Conservation (phyloP, 164 flowering plant genomes). For the Vitis rupestris region DNA sequence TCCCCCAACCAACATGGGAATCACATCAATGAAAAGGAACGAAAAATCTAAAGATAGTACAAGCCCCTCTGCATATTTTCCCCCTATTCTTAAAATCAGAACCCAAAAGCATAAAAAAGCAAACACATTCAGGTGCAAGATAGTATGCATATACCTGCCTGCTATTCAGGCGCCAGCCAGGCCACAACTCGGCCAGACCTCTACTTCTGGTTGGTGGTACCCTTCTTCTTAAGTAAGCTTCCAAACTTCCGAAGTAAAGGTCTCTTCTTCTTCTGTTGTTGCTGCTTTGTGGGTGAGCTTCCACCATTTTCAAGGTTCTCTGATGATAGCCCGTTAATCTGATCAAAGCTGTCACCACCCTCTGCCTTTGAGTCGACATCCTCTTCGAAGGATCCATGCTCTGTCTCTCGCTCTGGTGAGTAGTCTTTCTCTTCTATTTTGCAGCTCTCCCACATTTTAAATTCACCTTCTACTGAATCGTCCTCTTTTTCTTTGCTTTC, state of each 20-base stretch:
- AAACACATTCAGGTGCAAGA: constrained; percentile 25
- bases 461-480: constrained; percentile 51
- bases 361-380: constrained; percentile 65
- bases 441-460: constrained; percentile 90
- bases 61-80: constrained; percentile 22
- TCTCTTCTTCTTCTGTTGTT: constrained; percentile 80
- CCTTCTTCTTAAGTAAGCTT: constrained; percentile 79
- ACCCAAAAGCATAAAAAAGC: constrained; percentile 20
- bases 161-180: constrained; percentile 7
- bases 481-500: constrained; percentile 34
- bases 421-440: constrained; percentile 71
- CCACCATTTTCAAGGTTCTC: constrained; percentile 54
- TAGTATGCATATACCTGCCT: constrained; percentile 24
- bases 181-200: constrained; percentile 10
- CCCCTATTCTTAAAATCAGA: constrained; percentile 22
- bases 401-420: constrained; percentile 53
- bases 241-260: constrained; percentile 82
- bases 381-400: constrained; percentile 64
- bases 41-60: constrained; percentile 29
- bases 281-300: constrained; percentile 63
- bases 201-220: constrained; percentile 51
- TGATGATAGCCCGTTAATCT: constrained; percentile 46
- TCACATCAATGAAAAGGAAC: constrained; percentile 7
- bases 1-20: constrained; percentile 11
- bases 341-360: constrained; percentile 49